Conservation (phyloP, 2,329 filamentous ascomycete genomes). For the Biscogniauxia marginata region DNA sequence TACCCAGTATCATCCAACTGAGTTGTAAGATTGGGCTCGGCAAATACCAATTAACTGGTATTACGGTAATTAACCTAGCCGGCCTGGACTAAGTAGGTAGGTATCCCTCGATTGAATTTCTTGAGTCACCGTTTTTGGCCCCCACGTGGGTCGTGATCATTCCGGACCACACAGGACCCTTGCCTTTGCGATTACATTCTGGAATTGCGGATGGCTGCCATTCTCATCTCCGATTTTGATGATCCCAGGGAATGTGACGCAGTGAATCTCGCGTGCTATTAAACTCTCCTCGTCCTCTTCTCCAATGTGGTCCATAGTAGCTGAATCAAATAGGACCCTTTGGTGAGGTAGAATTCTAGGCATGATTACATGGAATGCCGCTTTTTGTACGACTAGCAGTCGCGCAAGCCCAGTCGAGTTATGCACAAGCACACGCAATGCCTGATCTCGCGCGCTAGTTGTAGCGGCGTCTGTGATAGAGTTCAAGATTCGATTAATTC, state of each 20-base stretch:
- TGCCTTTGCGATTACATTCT: slow-evolving; percentile 65
- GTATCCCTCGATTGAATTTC: slow-evolving; percentile 16
- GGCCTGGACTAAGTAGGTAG: too few relatives aligned
- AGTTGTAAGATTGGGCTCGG: background rate
- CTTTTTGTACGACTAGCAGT: slow-evolving; percentile 57
- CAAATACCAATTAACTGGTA: background rate
- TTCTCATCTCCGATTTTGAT: slow-evolving; percentile 65
- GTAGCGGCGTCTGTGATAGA: slow-evolving; percentile 44
- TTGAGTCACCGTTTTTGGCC: slow-evolving; percentile 22
- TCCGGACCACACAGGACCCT: slow-evolving; percentile 59
- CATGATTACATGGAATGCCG: slow-evolving; percentile 56
- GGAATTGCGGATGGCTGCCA: slow-evolving; percentile 58
- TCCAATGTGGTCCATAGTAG: slow-evolving; percentile 65
- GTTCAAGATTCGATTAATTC: slow-evolving; percentile 50
- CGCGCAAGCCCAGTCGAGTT: slow-evolving; percentile 56
- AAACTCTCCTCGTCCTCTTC: slow-evolving; percentile 59
- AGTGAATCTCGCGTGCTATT: slow-evolving; percentile 53
- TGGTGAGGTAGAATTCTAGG: slow-evolving; percentile 53
- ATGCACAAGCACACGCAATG: slow-evolving; percentile 51
- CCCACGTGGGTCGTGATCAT: slow-evolving; percentile 25
- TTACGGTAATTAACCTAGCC: background rate
- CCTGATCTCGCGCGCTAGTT: slow-evolving; percentile 48
- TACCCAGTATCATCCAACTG: background rate
- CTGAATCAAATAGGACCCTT: slow-evolving; percentile 53
- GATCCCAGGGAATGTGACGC: slow-evolving; percentile 63